Evolutionary conservation across 106 monocot species (phyloP).

Genomic region (Agapanthus africanus): DNA sequence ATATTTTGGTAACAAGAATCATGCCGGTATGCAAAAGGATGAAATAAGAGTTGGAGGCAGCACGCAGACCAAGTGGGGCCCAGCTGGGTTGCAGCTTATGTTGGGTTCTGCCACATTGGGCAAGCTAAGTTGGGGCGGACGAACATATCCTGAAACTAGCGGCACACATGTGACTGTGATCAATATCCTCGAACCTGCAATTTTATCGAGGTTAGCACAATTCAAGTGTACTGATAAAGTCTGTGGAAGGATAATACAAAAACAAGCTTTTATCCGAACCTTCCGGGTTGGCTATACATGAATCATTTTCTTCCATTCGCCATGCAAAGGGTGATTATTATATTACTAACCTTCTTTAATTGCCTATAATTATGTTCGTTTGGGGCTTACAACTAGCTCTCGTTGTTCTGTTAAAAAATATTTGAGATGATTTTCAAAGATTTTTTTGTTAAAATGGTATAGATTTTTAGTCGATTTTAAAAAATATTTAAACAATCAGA

Average conservation of each 20-base stretch:
- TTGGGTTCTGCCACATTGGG: slow-evolving; percentile 57
- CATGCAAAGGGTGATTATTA: too few species aligned
- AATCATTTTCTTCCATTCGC: not conserved
- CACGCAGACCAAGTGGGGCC: slow-evolving; percentile 84
- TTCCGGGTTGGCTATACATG: not conserved
- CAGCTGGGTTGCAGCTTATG: slow-evolving; percentile 77
- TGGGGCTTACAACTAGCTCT: too few species aligned
- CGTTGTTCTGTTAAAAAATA: too few species aligned
- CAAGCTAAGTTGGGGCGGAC: slow-evolving; percentile 70
- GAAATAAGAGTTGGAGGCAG: slow-evolving; percentile 80
- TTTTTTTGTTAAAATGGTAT: too few species aligned
- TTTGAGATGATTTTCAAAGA: too few species aligned
- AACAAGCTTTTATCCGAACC: not conserved
- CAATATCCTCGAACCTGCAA: slow-evolving; percentile 73
- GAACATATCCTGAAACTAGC: slow-evolving; percentile 79
- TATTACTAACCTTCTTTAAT: too few species aligned
- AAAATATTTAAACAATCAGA: too few species aligned
- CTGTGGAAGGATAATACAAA: too few species aligned
- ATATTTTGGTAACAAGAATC: slow-evolving; percentile 12
- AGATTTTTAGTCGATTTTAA: too few species aligned
- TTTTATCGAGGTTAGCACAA: slow-evolving; percentile 2
- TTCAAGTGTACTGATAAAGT: not conserved
- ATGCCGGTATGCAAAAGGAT: slow-evolving; percentile 76
- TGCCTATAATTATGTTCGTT: too few species aligned
- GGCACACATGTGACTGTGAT: slow-evolving; percentile 75